Evolutionary conservation across 257 asterid species (phyloP).

Genomic region (Solanum raphanifolium): DNA sequence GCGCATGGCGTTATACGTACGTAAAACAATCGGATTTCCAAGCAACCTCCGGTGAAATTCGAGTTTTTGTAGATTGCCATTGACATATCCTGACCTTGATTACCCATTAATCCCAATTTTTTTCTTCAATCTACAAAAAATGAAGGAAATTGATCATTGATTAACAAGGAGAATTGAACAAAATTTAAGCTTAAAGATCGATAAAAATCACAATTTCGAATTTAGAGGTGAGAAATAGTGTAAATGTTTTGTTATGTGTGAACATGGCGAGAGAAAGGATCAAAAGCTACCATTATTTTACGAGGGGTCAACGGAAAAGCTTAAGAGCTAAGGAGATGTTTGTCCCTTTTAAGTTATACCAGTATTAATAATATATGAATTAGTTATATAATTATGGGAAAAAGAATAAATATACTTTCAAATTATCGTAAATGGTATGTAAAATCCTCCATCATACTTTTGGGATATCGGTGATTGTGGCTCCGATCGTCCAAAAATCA

Average conservation of each 20-base stretch:
- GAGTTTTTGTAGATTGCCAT: conserved; percentile 36
- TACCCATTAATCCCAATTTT: conserved; percentile 28
- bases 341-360: neutral
- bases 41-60: conserved; percentile 47
- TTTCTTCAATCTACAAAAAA: neutral
- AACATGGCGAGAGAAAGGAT: neutral
- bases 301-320: neutral
- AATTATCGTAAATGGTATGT: too few relatives aligned
- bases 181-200: neutral
- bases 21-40: conserved; percentile 60
- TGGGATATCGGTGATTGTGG: too few relatives aligned
- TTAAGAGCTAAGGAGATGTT: neutral
- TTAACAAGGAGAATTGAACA: neutral
- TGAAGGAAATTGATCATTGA: neutral
- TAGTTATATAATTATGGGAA: too few relatives aligned
- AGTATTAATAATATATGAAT: too few relatives aligned
- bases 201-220: neutral
- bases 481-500: too few relatives aligned
- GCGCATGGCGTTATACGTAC: conserved; percentile 55
- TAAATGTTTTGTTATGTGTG: neutral
- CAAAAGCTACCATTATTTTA: neutral
- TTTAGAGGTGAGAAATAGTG: neutral
- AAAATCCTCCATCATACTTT: too few relatives aligned
- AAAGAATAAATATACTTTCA: fast-evolving
- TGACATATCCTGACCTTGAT: conserved; percentile 34